A percentile compares a stretch with the other conserved stretches of the same genome.
Conservation (phyloP, 352 stramenopile species). For the Lagenidium giganteum region DNA sequence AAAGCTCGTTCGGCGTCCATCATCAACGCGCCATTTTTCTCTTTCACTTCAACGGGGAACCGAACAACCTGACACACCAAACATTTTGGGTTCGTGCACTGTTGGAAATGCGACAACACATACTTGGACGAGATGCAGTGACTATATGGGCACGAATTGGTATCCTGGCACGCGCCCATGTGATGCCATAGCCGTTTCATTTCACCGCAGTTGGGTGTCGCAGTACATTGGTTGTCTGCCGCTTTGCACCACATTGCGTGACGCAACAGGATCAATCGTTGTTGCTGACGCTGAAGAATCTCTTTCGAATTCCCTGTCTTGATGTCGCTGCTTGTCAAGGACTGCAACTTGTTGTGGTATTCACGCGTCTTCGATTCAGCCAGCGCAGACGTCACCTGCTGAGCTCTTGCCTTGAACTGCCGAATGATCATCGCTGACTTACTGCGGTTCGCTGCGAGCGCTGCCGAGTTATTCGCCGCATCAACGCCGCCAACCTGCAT, state of each 20-base stretch:
- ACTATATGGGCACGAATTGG: constrained; percentile 92
- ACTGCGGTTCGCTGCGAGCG: constrained; percentile 34
- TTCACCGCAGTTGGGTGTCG: constrained; percentile 92
- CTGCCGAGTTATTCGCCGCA: too few relatives aligned
- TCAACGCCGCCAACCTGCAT: constrained; percentile 7
- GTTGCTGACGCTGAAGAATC: constrained; percentile 96
- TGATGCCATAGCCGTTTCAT: constrained; percentile 98
- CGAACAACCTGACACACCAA: constrained; percentile 94
- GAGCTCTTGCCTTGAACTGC: constrained; percentile 58
- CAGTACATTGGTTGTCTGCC: constrained; percentile 87
- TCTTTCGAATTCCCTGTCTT: constrained; percentile 73
- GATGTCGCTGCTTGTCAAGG: constrained; percentile 56
- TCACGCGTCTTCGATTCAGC: constrained; percentile 58
- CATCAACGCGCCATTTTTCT: constrained; percentile 73
- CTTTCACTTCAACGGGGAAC: constrained; percentile 93
- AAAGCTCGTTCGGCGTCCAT: constrained; percentile 53
- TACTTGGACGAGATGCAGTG: constrained; percentile 97
- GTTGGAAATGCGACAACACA: constrained; percentile 97
- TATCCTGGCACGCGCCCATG: constrained; percentile 95
- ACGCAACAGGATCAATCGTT: constrained; percentile 92
- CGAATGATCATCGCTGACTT: constrained; percentile 68
- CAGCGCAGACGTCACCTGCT: constrained; percentile 57
- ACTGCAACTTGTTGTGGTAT: constrained; percentile 66
- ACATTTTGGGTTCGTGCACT: constrained; percentile 94
- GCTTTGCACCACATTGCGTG: constrained; percentile 97